Conservation (phyloP, 139 green algal genomes). For the Chlamydomonas sphaeroides region DNA sequence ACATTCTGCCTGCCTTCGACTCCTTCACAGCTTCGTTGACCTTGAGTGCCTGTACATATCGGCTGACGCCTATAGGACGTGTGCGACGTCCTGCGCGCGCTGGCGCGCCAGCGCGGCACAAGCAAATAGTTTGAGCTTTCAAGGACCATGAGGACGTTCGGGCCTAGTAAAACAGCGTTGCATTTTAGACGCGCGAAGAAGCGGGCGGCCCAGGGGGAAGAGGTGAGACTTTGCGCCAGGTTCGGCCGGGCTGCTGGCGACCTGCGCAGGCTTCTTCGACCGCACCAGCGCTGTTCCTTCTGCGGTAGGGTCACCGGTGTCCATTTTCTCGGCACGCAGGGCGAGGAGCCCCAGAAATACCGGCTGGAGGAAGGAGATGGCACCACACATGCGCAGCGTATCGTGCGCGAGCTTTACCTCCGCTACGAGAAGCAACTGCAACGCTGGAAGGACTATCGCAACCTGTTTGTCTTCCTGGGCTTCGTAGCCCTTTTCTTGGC, state of each 20-base stretch:
- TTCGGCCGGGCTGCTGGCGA: background rate
- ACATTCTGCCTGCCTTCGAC: too few relatives aligned
- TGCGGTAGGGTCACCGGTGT: too few relatives aligned
- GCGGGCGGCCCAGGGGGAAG: background rate
- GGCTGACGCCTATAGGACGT: too few relatives aligned
- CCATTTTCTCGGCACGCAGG: conserved; percentile 2
- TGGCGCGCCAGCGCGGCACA: too few relatives aligned
- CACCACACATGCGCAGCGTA: conserved; percentile 55
- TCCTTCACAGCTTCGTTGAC: too few relatives aligned
- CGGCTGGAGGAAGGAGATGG: conserved; percentile 48
- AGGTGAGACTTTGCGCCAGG: too few relatives aligned
- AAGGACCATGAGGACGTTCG: conserved; percentile 13
- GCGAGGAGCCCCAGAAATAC: conserved; percentile 24
- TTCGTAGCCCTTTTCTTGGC: conserved; percentile 78
- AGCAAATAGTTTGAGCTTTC: too few relatives aligned
- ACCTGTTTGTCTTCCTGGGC: conserved; percentile 74
- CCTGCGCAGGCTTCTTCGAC: too few relatives aligned
- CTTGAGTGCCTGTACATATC: too few relatives aligned
- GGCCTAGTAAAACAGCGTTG: conserved; percentile 1
- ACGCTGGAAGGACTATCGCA: conserved; percentile 75
- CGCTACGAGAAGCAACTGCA: conserved; percentile 74
- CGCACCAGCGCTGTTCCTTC: too few relatives aligned
- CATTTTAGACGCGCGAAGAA: conserved; percentile 8
- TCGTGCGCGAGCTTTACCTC: conserved; percentile 71
- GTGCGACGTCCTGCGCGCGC: too few relatives aligned